Evolutionary conservation across 352 stramenopile genomes (phyloP).

Genomic region (Phytophthora kernoviae): DNA sequence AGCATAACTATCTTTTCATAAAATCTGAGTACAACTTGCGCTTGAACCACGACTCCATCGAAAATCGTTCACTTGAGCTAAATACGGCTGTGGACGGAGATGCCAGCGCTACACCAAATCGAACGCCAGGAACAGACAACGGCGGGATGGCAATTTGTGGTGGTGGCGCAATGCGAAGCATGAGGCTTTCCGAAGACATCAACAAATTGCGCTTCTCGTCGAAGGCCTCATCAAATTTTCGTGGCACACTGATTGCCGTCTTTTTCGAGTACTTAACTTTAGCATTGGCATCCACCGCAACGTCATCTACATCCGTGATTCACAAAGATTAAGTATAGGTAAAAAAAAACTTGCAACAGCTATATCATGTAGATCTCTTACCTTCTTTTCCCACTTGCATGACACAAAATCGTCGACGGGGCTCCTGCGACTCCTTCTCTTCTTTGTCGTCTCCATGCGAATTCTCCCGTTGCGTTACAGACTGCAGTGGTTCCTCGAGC

Average conservation of each 20-base stretch:
- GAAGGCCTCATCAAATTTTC: conserved; percentile 19
- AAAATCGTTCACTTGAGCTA: conserved; percentile 48
- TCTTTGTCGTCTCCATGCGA: neutral
- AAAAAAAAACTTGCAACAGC: too few species aligned
- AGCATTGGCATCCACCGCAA: conserved; percentile 1
- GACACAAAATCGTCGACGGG: conserved; percentile 29
- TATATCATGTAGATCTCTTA: conserved; percentile 8
- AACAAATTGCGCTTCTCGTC: neutral
- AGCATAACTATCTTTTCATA: conserved; percentile 4
- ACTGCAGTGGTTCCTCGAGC: neutral
- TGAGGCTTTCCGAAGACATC: conserved; percentile 1
- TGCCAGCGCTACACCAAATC: conserved; percentile 3
- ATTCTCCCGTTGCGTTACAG: neutral
- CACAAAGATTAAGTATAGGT: neutral
- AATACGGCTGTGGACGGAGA: conserved; percentile 27
- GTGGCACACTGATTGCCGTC: conserved; percentile 26
- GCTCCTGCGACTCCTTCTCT: conserved; percentile 6
- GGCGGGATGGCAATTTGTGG: conserved; percentile 1
- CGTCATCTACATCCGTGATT: conserved; percentile 2
- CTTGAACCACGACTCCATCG: conserved; percentile 39
- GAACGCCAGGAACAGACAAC: neutral
- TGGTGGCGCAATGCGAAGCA: conserved; percentile 11
- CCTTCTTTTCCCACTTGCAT: conserved; percentile 42
- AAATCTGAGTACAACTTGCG: conserved; percentile 24
- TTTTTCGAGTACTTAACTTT: conserved; percentile 18